phyloP scores from a whole-genome alignment of 176 grass and related monocot genomes.

The Carex myosuroides region DNA sequence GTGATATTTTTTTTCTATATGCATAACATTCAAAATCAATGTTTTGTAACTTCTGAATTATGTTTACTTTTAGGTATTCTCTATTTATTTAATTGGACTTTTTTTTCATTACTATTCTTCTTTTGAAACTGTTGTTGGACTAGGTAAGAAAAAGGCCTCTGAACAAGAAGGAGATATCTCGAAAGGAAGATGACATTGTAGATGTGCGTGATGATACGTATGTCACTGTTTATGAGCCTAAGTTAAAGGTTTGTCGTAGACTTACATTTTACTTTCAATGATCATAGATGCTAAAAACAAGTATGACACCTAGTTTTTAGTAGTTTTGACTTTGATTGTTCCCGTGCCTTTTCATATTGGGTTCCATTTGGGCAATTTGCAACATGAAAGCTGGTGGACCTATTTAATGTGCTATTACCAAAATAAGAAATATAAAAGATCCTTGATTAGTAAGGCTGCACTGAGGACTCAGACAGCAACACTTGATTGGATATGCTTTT shows the following conservation, averaged over 20 bases:
- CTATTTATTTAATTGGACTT: not conserved
- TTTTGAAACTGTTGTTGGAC: constrained; percentile 19
- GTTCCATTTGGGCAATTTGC: not conserved
- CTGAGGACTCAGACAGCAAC: not conserved
- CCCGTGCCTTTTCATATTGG: not conserved
- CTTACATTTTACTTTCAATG: not conserved
- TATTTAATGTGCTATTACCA: not conserved
- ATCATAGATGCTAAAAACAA: not conserved
- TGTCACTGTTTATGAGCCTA: constrained; percentile 89
- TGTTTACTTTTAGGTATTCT: not conserved
- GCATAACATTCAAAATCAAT: not conserved
- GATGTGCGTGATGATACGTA: constrained; percentile 58
- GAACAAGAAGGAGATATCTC: constrained; percentile 93
- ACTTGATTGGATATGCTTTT: constrained; percentile 1
- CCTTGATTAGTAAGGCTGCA: not conserved
- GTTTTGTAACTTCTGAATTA: not conserved
- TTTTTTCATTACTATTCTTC: not conserved
- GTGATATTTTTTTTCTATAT: not conserved
- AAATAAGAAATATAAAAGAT: not conserved
- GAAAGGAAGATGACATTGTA: constrained; percentile 97
- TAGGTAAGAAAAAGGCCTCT: constrained; percentile 97
- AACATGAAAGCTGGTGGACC: not conserved
- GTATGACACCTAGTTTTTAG: not conserved
- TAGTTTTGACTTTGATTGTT: not conserved
- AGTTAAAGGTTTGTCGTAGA: constrained; percentile 63